Percentiles rank a stretch among this genome's conserved stretches.
phyloP scores from a whole-genome alignment of 2,329 filamentous ascomycete species.

The Helotiales sp. region DNA sequence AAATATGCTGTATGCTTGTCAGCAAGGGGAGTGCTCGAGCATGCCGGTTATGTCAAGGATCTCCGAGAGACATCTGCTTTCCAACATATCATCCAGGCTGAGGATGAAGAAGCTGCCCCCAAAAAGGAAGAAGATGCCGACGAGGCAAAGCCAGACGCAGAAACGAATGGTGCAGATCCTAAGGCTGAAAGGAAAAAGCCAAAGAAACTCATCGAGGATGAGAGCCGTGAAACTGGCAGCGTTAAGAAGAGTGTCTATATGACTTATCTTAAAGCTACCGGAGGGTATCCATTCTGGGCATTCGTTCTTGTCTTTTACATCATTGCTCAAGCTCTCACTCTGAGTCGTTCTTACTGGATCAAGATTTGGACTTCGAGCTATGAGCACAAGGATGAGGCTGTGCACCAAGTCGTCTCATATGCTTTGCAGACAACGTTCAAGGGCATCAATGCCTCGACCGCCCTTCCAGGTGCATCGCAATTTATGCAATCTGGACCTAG shows the following conservation, averaged over 20 bases:
- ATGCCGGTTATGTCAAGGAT: slow-evolving; percentile 14
- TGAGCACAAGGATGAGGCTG: slow-evolving; percentile 25
- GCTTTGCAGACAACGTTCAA: slow-evolving; percentile 6
- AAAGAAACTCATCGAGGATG: slow-evolving; percentile 58
- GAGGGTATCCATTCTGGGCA: slow-evolving; percentile 60
- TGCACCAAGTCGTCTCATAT: background rate
- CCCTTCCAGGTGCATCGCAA: background rate
- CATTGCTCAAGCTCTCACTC: slow-evolving; percentile 22
- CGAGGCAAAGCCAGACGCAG: background rate
- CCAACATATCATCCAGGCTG: slow-evolving; percentile 10
- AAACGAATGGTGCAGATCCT: background rate
- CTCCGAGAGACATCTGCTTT: slow-evolving; percentile 8
- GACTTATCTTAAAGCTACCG: slow-evolving; percentile 65
- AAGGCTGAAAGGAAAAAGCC: slow-evolving; percentile 9
- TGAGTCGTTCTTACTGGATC: slow-evolving; percentile 60
- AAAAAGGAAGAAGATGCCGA: background rate
- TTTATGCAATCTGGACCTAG: background rate
- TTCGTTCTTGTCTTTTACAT: slow-evolving; percentile 55
- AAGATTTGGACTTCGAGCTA: slow-evolving; percentile 57
- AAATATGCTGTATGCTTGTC: slow-evolving; percentile 68
- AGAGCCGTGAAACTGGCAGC: slow-evolving; percentile 65
- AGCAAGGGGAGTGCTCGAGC: slow-evolving; percentile 8
- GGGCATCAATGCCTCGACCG: background rate
- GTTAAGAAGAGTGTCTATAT: slow-evolving; percentile 65
- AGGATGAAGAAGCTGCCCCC: background rate